Evolutionary conservation across 352 stramenopile genomes (phyloP), one percentile per base, ranked within the genome.

Genomic region (Globisporangium perplexum): DNA sequence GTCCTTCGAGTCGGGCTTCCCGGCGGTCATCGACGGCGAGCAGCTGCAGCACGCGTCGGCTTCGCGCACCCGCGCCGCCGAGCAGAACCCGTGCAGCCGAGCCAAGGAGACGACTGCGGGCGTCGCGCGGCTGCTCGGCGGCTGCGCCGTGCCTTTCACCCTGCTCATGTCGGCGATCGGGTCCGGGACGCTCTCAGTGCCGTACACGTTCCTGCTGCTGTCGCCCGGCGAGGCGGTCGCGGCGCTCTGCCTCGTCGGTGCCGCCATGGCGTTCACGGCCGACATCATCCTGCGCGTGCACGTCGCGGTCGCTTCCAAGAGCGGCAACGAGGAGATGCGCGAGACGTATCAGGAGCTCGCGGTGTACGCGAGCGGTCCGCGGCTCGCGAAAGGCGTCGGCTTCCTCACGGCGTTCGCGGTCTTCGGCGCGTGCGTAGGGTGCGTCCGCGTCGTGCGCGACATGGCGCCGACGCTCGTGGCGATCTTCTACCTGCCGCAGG

Each of bases 391-490:
- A 51, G 30, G 86, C 26, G 74, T 85, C 23, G 81, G 76, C 23
- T 71, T 71, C 8, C 68, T 83, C 46, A 85, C 81, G 14, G 79
- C 75, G 14, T 82, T 91, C 49, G 81, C 76, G 3, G 76, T 91
- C 22, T 91, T 89, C 63, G 81, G 81, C 39, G 81, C 77, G 0
- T 91, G 81, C 51, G 77, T 91, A 17, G 81, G 81, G 15, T 88
- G 81, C 31, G 60, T 91, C 15, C 58, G 79, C 31, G 77, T 91
- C 38, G 76, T 89, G 36, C 71, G 74, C 24, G 81, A 91, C 62
- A 87, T 91, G 69, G 76, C 68, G 36, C 81, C 77, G n/a, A 63
- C 71, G 50, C 62, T 91, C 23, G 20, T 89, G 24, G 56, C 67
- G 28, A 54, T 77, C 12, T 48, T 76, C 12, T 74, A 74, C 36